Base-by-base conservation (phyloP, 768 basidiomycete species). In the Termitomyces sp. region DNA sequence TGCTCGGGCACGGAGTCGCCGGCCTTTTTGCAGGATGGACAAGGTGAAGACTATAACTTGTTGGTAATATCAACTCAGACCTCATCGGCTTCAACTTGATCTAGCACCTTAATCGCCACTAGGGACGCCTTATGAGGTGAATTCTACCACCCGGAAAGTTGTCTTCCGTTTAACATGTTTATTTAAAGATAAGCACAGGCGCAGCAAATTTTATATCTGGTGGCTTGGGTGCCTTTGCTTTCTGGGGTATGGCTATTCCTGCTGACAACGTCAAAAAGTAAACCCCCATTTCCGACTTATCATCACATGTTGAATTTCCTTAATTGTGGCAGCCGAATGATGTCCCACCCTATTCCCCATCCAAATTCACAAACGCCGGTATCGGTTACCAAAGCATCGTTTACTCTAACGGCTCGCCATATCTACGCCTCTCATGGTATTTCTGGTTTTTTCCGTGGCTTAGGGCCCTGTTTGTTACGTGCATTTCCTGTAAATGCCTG, bases 201-300 rank as follows among this genome's bases (percentile, higher is more conserved):
- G 67, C 77, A 10, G 81, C 86, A 6, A 87, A 84, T 67, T 87
- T 88, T 69, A 67, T 87, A 14, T 81, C 87, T 12, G 88, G 88
- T 32, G 87, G 87, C 9, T 71, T 85, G 33, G 83, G 73, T 43
- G 79, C 83, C 4, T 85, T 88, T 66, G 76, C 76, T 26, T 89
- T 82, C 70, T 89, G 88, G 87, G 74, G 75, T 26, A 80, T 84
- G 76, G 85, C 82, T 26, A 86, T 88, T 62, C 87, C 90, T 4
- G 80, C 86, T 57, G 92, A 94, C 72, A 91, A 91, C 68, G 75
- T 91, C 61, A 93, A 94, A 74, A 93, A 91, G 90, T 90, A 66
- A 59, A 78, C 50, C 49, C 46, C 50, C 30, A 41, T 57, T 48
- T 50, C 50, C 44, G 23, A 46, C 52, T 30, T 35, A 48, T 58